Evolutionary conservation across 2,329 filamentous ascomycete genomes (phyloP).

Genomic region (Metarhizium robertsii): DNA sequence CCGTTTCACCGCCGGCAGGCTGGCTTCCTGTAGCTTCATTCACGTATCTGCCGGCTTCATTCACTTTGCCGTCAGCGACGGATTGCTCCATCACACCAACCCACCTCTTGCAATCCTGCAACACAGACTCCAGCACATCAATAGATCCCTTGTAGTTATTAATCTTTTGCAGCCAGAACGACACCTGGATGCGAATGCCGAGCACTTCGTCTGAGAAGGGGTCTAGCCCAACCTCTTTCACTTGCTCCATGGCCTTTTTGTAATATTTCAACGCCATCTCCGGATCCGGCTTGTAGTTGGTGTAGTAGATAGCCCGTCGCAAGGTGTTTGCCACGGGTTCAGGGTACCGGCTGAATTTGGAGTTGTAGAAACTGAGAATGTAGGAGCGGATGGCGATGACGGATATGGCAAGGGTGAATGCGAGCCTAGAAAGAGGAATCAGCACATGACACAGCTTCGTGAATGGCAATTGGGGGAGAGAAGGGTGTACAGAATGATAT

Average conservation of each 20-base stretch:
- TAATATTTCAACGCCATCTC: conserved; percentile 77
- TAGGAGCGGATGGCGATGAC: conserved; percentile 31
- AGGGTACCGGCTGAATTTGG: conserved; percentile 50
- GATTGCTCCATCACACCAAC: conserved; percentile 43
- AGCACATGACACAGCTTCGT: neutral
- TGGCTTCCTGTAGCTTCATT: conserved; percentile 6
- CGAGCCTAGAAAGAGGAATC: conserved; percentile 13
- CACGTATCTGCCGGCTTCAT: conserved; percentile 27
- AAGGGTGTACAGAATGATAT: conserved; percentile 21
- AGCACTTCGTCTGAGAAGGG: conserved; percentile 86
- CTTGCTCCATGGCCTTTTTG: conserved; percentile 65
- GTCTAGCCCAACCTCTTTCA: conserved; percentile 67
- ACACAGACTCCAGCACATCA: conserved; percentile 68
- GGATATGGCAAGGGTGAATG: conserved; percentile 19
- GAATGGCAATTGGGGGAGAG: neutral
- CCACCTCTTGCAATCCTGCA: conserved; percentile 58
- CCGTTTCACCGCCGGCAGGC: neutral
- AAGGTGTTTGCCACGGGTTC: conserved; percentile 67
- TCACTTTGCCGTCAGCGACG: conserved; percentile 35
- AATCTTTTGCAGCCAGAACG: conserved; percentile 70
- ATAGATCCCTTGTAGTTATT: conserved; percentile 61
- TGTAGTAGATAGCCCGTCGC: conserved; percentile 79
- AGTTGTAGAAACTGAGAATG: conserved; percentile 45
- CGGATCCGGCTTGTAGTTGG: conserved; percentile 65
- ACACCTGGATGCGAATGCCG: conserved; percentile 77